These are phyloP conservation scores for Cinnamomum chago DNA, from an alignment of 164 flowering plant genomes.

Conservation along the genomic window DNA sequence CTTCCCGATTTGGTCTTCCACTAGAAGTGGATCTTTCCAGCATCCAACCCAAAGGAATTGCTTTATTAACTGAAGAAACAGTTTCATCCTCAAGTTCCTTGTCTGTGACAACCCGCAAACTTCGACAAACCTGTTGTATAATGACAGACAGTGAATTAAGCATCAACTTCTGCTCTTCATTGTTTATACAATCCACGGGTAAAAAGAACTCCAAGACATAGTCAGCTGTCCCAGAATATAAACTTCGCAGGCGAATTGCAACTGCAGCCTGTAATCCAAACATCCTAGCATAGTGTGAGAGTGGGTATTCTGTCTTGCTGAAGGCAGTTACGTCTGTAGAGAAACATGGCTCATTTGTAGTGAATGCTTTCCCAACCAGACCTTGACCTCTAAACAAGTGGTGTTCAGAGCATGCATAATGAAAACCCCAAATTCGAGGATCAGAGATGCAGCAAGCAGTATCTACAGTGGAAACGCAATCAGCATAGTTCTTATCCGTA, in stretches of 20 bases:
- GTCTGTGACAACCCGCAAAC: slow-evolving; percentile 44
- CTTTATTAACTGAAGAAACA: slow-evolving; percentile 20
- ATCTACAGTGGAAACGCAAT: slow-evolving; percentile 70
- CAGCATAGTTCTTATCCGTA: slow-evolving; percentile 51
- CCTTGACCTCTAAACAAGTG: slow-evolving; percentile 84
- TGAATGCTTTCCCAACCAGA: slow-evolving; percentile 66
- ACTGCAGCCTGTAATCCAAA: slow-evolving; percentile 59
- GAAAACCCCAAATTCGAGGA: slow-evolving; percentile 47
- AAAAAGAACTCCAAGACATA: slow-evolving; percentile 58
- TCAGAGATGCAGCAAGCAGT: slow-evolving; percentile 62
- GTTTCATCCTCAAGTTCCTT: slow-evolving; percentile 51
- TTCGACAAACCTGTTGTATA: slow-evolving; percentile 42
- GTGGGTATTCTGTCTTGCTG: slow-evolving; percentile 74
- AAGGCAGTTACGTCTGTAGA: slow-evolving; percentile 49
- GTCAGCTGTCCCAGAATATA: slow-evolving; percentile 40
- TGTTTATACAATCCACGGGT: slow-evolving; percentile 29
- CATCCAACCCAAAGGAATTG: slow-evolving; percentile 20
- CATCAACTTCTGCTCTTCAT: slow-evolving; percentile 35
- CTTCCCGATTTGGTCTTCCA: slow-evolving; percentile 16
- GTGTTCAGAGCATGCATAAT: slow-evolving; percentile 85
- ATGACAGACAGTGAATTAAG: slow-evolving; percentile 39
- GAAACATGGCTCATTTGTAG: slow-evolving; percentile 75
- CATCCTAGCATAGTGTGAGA: slow-evolving; percentile 75
- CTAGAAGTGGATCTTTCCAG: neutral
- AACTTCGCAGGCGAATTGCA: slow-evolving; percentile 56